Evolutionary conservation across 305 asterid genomes (phyloP).

Genomic region (Rubia tinctorum): DNA sequence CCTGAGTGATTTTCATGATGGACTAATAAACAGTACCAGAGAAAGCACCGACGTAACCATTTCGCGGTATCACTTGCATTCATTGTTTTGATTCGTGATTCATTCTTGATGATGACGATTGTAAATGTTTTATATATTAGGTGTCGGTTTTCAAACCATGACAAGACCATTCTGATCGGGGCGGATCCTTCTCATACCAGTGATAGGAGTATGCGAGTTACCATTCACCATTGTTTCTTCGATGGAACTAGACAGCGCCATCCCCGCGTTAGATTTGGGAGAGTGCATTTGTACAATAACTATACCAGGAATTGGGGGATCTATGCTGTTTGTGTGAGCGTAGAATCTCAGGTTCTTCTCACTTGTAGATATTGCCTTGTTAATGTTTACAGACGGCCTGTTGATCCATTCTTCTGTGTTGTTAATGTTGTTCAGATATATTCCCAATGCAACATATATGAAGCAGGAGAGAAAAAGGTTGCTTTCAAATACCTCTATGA

Average conservation of each 20-base stretch:
- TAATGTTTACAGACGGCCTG: neutral
- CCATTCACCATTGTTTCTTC: slow-evolving; percentile 90
- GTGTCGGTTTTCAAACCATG: slow-evolving; percentile 71
- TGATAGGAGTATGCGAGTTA: slow-evolving; percentile 72
- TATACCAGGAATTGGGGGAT: slow-evolving; percentile 77
- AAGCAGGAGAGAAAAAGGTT: slow-evolving; percentile 71
- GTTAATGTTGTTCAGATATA: slow-evolving; percentile 44
- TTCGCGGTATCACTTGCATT: slow-evolving; percentile 72
- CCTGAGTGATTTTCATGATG: slow-evolving; percentile 68
- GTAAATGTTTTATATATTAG: slow-evolving; percentile 21
- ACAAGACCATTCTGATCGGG: slow-evolving; percentile 79
- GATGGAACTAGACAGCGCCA: slow-evolving; percentile 89
- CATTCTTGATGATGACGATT: neutral
- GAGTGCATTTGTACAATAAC: slow-evolving; percentile 82
- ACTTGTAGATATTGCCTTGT: neutral
- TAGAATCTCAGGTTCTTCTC: slow-evolving; percentile 70
- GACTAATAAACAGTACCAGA: slow-evolving; percentile 65
- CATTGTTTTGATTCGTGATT: neutral
- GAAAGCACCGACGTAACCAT: slow-evolving; percentile 82
- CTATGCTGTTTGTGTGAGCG: slow-evolving; percentile 91
- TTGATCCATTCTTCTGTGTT: neutral
- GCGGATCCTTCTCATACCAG: slow-evolving; percentile 56
- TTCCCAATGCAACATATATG: slow-evolving; percentile 85
- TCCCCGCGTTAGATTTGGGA: slow-evolving; percentile 86
- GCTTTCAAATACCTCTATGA: slow-evolving; percentile 74